Percentiles rank a stretch among this genome's conserved stretches.
Evolutionary conservation across 306 rosid species (phyloP).

Genomic region (cucumber (Cucumis sativus)): Cucumber_9930_V3 NC_026657.2:8934501-8935000

Average conservation of each 20-base stretch:
- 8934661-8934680: not conserved
- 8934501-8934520: not conserved
- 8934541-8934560: not conserved
- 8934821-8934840: no score
- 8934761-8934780: not conserved
- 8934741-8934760: not conserved
- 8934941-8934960: no score
- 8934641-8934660: not conserved
- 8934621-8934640: not conserved
- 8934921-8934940: no score
- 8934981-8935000: no score
- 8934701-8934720: not conserved
- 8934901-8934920: no score
- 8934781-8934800: no score
- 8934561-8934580: not conserved
- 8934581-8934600: not conserved
- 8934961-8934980: no score
- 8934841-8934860: no score
- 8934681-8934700: not conserved
- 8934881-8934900: no score
- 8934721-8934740: not conserved
- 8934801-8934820: no score
- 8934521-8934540: not conserved
- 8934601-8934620: slow-evolving; percentile 6
- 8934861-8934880: no score